phyloP scores from a whole-genome alignment of 2,329 filamentous ascomycete species.

The Ophiostoma ulmi region DNA sequence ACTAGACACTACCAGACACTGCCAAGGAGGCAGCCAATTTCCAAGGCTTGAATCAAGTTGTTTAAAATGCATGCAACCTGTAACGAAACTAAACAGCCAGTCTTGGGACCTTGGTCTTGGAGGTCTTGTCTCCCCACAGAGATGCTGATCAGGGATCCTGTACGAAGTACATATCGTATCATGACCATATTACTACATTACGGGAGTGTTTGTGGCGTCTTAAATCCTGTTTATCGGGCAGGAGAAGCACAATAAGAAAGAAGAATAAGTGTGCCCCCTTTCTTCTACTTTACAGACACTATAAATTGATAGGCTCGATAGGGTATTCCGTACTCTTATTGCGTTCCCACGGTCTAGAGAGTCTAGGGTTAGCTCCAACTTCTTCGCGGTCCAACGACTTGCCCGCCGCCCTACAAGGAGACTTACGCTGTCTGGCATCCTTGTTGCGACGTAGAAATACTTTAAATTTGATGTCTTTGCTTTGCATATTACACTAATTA shows the following conservation, averaged over 20 bases:
- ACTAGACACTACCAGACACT: background rate
- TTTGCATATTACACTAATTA: background rate
- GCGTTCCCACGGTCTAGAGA: background rate
- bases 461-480: background rate
- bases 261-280: background rate
- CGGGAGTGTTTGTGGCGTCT: background rate
- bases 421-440: background rate
- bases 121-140: background rate
- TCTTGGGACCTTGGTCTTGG: background rate
- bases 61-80: background rate
- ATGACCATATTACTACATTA: background rate
- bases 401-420: slow-evolving; percentile 12
- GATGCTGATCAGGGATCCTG: background rate
- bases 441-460: slow-evolving; percentile 5
- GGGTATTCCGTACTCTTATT: background rate
- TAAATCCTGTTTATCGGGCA: background rate
- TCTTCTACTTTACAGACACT: slow-evolving; percentile 5
- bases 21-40: slow-evolving; percentile 9
- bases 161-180: background rate
- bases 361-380: background rate
- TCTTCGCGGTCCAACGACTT: background rate
- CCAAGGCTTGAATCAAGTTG: slow-evolving; percentile 10
- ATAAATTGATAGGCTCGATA: background rate
- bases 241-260: background rate
- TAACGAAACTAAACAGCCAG: background rate